These are phyloP conservation scores for Amanita jacksonii DNA, from an alignment of 768 basidiomycete species.

Conservation along the genomic window DNA sequence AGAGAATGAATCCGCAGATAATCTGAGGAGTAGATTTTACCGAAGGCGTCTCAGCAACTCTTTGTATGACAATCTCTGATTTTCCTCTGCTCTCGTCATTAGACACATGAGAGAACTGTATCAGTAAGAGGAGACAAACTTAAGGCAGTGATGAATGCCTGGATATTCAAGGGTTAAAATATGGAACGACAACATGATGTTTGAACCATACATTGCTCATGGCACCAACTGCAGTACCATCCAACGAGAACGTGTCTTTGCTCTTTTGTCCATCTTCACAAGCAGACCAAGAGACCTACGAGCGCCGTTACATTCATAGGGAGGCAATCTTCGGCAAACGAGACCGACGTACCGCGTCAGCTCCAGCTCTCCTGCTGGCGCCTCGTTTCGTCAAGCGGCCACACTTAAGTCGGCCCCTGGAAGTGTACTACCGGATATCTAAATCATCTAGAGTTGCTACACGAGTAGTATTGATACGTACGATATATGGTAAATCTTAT, in stretches of 20 bases:
- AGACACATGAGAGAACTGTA: not conserved
- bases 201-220: constrained; percentile 62
- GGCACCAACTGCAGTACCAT: constrained; percentile 60
- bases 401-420: constrained; percentile 42
- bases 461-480: not conserved
- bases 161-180: not conserved
- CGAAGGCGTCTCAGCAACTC: constrained; percentile 50
- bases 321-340: not conserved
- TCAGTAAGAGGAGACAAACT: constrained; percentile 19
- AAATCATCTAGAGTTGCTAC: not conserved
- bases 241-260: constrained; percentile 50
- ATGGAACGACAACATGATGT: not conserved
- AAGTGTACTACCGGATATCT: constrained; percentile 36
- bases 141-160: constrained; percentile 56
- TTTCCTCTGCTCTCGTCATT: constrained; percentile 27
- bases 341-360: constrained; percentile 48
- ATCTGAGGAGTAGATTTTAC: constrained; percentile 16
- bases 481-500: constrained; percentile 20
- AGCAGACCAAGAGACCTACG: constrained; percentile 62
- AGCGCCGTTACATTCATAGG: not conserved
- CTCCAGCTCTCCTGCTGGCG: constrained; percentile 36
- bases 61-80: constrained; percentile 55
- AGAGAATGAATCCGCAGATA: not conserved
- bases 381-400: constrained; percentile 14
- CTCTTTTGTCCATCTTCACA: constrained; percentile 66